Percentiles rank a stretch among this genome's conserved stretches.
Conservation (phyloP, 2,329 filamentous ascomycete genomes). For the Huntiella abstrusa region DNA sequence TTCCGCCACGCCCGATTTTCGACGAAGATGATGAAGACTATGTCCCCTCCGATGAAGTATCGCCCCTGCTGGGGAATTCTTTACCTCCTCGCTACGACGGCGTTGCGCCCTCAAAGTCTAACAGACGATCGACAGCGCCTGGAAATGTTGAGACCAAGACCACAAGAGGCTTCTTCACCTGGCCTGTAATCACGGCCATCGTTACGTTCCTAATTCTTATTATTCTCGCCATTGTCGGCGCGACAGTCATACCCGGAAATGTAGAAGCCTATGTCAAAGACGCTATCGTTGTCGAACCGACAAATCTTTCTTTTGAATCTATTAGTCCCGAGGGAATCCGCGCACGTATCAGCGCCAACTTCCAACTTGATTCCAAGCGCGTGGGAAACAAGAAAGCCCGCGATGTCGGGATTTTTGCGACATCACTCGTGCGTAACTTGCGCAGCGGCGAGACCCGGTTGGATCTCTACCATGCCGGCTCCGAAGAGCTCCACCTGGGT, state of each 20-base stretch:
- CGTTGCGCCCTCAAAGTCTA: slow-evolving; percentile 16
- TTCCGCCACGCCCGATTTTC: slow-evolving; percentile 7
- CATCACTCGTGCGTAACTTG: slow-evolving; percentile 60
- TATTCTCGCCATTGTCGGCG: slow-evolving; percentile 53
- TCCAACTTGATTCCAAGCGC: slow-evolving; percentile 58
- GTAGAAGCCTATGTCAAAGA: slow-evolving; percentile 75
- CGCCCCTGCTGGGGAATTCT: slow-evolving; percentile 29
- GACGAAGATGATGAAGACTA: slow-evolving; percentile 16
- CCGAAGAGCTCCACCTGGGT: slow-evolving; percentile 55
- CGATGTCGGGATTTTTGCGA: slow-evolving; percentile 57
- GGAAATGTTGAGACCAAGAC: slow-evolving; percentile 14
- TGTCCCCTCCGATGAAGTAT: slow-evolving; percentile 23
- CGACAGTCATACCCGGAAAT: slow-evolving; percentile 62
- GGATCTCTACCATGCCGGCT: slow-evolving; percentile 50
- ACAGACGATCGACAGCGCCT: slow-evolving; percentile 6
- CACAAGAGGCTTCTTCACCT: slow-evolving; percentile 23
- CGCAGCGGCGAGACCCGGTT: slow-evolving; percentile 56
- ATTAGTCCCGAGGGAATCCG: slow-evolving; percentile 63
- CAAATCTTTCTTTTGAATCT: slow-evolving; percentile 65
- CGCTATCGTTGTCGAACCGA: slow-evolving; percentile 65
- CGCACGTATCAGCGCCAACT: slow-evolving; percentile 64
- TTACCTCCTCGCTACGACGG: slow-evolving; percentile 23
- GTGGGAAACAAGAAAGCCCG: slow-evolving; percentile 54
- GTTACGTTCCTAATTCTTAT: slow-evolving; percentile 41
- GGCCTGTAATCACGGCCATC: slow-evolving; percentile 61